Evolutionary conservation across 495 filamentous ascomycete genomes (phyloP).

Genomic region (Daldinia grandis): DNA sequence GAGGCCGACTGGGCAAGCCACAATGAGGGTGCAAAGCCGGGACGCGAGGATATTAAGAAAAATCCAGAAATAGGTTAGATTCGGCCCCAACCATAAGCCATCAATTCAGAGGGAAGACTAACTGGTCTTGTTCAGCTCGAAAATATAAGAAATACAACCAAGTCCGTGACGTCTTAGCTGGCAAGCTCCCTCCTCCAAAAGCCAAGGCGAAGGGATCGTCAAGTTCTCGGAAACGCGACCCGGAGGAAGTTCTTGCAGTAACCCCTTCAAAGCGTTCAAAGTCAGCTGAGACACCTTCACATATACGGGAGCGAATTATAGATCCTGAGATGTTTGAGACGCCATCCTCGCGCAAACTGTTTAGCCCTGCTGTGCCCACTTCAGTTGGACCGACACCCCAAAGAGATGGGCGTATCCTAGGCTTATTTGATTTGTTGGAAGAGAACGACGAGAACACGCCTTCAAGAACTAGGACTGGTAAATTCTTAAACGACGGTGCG

Average conservation of each 20-base stretch:
- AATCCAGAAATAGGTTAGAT: slow-evolving; percentile 78
- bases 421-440: slow-evolving; percentile 87
- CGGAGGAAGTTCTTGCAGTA: slow-evolving; percentile 48
- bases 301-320: slow-evolving; percentile 49
- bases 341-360: slow-evolving; percentile 66
- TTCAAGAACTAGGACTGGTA: slow-evolving; percentile 30
- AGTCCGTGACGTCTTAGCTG: slow-evolving; percentile 67
- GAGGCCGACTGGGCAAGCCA: slow-evolving; percentile 76
- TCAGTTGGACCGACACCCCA: slow-evolving; percentile 89
- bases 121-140: slow-evolving; percentile 60
- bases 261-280: slow-evolving; percentile 52
- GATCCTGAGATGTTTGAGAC: slow-evolving; percentile 60
- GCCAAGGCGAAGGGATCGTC: slow-evolving; percentile 50
- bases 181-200: slow-evolving; percentile 54
- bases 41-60: slow-evolving; percentile 85
- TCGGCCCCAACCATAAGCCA: background rate
- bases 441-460: slow-evolving; percentile 62
- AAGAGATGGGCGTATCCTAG: slow-evolving; percentile 83
- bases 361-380: slow-evolving; percentile 64
- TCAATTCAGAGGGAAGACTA: background rate
- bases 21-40: slow-evolving; percentile 78
- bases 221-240: slow-evolving; percentile 45
- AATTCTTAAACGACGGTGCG: slow-evolving; percentile 15
- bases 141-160: slow-evolving; percentile 94
- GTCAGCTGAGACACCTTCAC: slow-evolving; percentile 27